Evolutionary conservation across 2,329 filamentous ascomycete species (phyloP).

Genomic region (Ophiostoma montium): DNA sequence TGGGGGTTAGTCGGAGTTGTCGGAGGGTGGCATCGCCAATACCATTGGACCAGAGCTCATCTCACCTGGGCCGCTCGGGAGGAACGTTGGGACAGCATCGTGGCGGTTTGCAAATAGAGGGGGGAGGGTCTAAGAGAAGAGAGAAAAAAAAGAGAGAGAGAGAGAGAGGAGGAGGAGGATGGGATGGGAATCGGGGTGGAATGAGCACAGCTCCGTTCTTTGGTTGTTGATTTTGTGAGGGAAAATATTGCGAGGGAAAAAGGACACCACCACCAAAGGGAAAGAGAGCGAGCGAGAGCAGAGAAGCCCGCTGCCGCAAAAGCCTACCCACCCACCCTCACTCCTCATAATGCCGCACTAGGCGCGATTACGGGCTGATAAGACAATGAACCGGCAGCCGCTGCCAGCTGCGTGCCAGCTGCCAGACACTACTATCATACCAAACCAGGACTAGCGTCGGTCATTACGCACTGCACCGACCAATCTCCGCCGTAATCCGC

Average conservation of each 20-base stretch:
- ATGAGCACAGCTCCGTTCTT: slow-evolving; percentile 6
- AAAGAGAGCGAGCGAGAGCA: not conserved
- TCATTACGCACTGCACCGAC: slow-evolving; percentile 4
- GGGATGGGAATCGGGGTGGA: slow-evolving; percentile 5
- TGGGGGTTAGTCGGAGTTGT: not conserved
- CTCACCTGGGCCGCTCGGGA: slow-evolving; percentile 42
- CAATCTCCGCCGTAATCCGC: slow-evolving; percentile 14
- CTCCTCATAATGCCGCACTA: slow-evolving; percentile 1
- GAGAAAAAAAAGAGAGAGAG: not conserved
- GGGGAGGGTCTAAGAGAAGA: slow-evolving; percentile 10
- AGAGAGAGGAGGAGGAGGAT: not conserved
- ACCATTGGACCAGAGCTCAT: too few species aligned
- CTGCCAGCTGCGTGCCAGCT: not conserved
- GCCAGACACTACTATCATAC: not conserved
- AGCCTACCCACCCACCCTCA: not conserved
- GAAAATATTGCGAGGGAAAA: slow-evolving; percentile 4
- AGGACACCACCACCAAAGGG: not conserved
- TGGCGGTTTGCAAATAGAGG: slow-evolving; percentile 15
- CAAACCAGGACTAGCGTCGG: slow-evolving; percentile 11
- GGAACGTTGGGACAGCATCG: slow-evolving; percentile 46
- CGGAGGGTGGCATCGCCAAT: too few species aligned
- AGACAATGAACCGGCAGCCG: not conserved
- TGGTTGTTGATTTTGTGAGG: slow-evolving; percentile 1
- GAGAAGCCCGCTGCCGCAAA: not conserved
- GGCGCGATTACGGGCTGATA: slow-evolving; percentile 5